phyloP scores from a whole-genome alignment of 1,284 basidiomycete genomes.

The Puccinia sorghi region DNA sequence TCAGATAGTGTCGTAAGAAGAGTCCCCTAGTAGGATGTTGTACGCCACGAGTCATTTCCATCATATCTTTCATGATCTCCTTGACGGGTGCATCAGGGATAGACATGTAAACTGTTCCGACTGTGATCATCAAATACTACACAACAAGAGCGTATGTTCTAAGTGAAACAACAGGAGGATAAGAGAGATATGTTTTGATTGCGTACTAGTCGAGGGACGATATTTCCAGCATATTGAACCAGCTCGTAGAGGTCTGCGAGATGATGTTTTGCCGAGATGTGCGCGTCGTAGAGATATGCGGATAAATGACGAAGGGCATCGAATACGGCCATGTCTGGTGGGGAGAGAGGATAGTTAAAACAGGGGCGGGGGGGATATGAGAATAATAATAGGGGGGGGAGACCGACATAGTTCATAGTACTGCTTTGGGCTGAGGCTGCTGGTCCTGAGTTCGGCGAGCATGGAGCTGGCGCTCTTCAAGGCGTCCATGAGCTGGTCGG shows the following conservation, averaged over 20 bases:
- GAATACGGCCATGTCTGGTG: slow-evolving; percentile 88
- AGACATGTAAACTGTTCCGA: slow-evolving; percentile 96
- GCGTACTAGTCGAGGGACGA: slow-evolving; percentile 69
- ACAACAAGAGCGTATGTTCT: neutral
- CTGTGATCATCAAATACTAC: slow-evolving; percentile 93
- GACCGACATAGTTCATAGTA: slow-evolving; percentile 90
- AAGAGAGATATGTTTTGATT: neutral
- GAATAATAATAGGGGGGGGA: too few relatives aligned
- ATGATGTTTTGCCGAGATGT: slow-evolving; percentile 81
- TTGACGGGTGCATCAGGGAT: slow-evolving; percentile 90
- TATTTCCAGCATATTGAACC: slow-evolving; percentile 88
- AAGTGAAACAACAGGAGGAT: neutral
- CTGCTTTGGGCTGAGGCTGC: slow-evolving; percentile 79
- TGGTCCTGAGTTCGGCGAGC: slow-evolving; percentile 89
- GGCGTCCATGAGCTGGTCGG: slow-evolving; percentile 94
- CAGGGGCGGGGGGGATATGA: neutral
- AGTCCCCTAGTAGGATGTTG: slow-evolving; percentile 88
- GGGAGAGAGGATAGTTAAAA: neutral
- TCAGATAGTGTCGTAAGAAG: slow-evolving; percentile 89
- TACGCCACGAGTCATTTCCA: slow-evolving; percentile 95
- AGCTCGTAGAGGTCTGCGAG: slow-evolving; percentile 95
- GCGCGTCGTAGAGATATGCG: slow-evolving; percentile 79
- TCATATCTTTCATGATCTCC: slow-evolving; percentile 99
- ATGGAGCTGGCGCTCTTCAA: slow-evolving; percentile 91
- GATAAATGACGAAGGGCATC: slow-evolving; percentile 88